Evolutionary conservation across 768 basidiomycete species (phyloP).

Genomic region (Pseudohyphozyma bogoriensis): DNA sequence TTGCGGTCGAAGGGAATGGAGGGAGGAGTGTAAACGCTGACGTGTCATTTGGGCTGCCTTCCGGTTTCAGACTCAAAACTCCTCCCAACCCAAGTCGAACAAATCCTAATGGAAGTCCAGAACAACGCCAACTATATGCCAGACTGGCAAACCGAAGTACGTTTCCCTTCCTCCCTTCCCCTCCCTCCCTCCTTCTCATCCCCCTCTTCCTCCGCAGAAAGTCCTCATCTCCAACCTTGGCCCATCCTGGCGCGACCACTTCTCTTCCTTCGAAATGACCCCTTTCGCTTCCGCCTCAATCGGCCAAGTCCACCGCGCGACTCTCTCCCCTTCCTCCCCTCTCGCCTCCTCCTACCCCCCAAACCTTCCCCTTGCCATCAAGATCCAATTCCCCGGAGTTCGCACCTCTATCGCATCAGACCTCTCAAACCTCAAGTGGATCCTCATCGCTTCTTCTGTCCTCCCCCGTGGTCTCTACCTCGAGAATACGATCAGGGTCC

Average conservation of each 20-base stretch:
- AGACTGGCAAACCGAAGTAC: constrained; percentile 91
- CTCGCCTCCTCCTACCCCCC: constrained; percentile 40
- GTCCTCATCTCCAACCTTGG: constrained; percentile 69
- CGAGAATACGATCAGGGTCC: constrained; percentile 75
- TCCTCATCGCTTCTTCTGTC: constrained; percentile 67
- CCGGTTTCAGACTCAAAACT: constrained; percentile 63
- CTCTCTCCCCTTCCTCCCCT: constrained; percentile 46
- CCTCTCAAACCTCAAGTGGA: constrained; percentile 67
- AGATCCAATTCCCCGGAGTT: constrained; percentile 93
- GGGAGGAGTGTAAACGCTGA: no score
- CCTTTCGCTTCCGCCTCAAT: constrained; percentile 96
- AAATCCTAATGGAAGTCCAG: constrained; percentile 80
- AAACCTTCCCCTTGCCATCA: constrained; percentile 42
- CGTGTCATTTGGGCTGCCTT: background rate
- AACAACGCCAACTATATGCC: constrained; percentile 98
- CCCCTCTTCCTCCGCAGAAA: constrained; percentile 43
- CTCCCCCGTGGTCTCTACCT: constrained; percentile 83
- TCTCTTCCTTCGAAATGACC: constrained; percentile 64
- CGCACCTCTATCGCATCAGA: constrained; percentile 76
- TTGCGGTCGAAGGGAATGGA: background rate
- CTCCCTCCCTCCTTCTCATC: background rate
- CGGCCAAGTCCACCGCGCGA: constrained; percentile 81
- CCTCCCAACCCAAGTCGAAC: constrained; percentile 75
- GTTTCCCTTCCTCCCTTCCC: constrained; percentile 23
- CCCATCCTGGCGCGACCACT: constrained; percentile 58